Conservation (phyloP, 1,284 basidiomycete genomes). For the Boletus sp. region DNA sequence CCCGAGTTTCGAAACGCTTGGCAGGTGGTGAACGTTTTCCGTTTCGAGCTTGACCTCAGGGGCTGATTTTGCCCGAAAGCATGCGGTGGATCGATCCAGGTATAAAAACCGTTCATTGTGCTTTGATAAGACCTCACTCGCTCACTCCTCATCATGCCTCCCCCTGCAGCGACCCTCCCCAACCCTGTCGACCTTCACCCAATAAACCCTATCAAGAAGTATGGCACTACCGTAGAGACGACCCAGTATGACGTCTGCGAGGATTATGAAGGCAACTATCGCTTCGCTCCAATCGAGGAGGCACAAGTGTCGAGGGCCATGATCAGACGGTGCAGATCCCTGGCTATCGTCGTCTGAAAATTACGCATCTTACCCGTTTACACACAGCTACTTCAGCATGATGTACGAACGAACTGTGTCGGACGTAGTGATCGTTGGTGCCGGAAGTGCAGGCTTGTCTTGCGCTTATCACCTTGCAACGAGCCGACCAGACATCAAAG, state of each 20-base stretch:
- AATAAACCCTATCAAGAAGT: conserved; percentile 11
- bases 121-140: not conserved
- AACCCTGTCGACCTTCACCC: conserved; percentile 7
- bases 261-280: conserved; percentile 44
- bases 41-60: not conserved
- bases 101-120: not conserved
- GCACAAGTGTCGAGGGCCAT: conserved; percentile 75
- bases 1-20: too few relatives aligned
- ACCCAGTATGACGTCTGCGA: conserved; percentile 25
- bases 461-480: conserved; percentile 74
- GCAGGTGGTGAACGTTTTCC: too few relatives aligned
- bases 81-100: not conserved
- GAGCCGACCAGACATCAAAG: conserved; percentile 68
- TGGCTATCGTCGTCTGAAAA: not conserved
- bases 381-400: conserved; percentile 57
- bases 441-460: conserved; percentile 75
- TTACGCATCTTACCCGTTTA: conserved; percentile 3
- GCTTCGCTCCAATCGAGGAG: conserved; percentile 72
- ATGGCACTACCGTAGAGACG: not conserved
- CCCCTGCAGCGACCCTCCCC: conserved; percentile 24
- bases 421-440: conserved; percentile 78
- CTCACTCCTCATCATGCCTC: conserved; percentile 18
- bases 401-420: conserved; percentile 75
- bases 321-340: conserved; percentile 59
- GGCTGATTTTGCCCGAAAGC: not conserved